Evolutionary conservation across 371 early-diverging fungal species (phyloP).

Genomic region (Apophysomyces ossiformis): DNA sequence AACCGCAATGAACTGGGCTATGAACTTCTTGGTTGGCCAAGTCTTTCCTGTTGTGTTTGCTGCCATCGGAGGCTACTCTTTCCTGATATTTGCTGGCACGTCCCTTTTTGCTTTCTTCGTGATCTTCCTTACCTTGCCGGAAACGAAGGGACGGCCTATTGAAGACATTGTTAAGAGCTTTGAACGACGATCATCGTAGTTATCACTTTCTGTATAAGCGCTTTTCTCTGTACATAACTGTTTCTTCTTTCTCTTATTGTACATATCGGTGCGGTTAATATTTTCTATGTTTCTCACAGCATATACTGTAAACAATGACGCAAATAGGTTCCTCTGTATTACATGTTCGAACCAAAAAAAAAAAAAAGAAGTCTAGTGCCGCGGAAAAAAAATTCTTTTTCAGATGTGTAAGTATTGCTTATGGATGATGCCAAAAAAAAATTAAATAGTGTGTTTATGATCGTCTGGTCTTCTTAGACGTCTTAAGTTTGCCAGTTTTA

Average conservation of each 20-base stretch:
- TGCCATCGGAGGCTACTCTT: conserved; percentile 66
- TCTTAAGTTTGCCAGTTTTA: conserved; percentile 53
- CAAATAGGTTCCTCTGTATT: too few species aligned
- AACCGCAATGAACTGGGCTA: conserved; percentile 66
- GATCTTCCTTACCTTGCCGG: conserved; percentile 50
- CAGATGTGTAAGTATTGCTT: background rate
- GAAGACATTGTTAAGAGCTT: conserved; percentile 51
- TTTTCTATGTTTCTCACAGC: too few species aligned
- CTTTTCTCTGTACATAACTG: background rate
- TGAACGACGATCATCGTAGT: background rate
- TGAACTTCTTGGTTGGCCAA: conserved; percentile 55
- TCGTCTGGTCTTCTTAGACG: conserved; percentile 52
- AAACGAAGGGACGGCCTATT: conserved; percentile 72
- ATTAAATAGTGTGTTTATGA: conserved; percentile 31
- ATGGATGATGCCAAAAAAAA: conserved; percentile 12
- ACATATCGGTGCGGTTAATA: too few species aligned
- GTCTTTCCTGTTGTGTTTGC: conserved; percentile 66
- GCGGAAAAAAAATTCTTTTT: background rate
- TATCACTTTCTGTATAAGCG: background rate
- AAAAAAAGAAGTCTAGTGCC: background rate
- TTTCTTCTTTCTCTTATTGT: background rate
- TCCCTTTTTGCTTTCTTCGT: conserved; percentile 32
- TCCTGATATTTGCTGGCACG: conserved; percentile 63
- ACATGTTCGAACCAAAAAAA: background rate
- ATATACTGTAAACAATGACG: too few species aligned